phyloP scores from a whole-genome alignment of 1,284 basidiomycete species.

The Ceratorhiza oryzae-sativae region DNA sequence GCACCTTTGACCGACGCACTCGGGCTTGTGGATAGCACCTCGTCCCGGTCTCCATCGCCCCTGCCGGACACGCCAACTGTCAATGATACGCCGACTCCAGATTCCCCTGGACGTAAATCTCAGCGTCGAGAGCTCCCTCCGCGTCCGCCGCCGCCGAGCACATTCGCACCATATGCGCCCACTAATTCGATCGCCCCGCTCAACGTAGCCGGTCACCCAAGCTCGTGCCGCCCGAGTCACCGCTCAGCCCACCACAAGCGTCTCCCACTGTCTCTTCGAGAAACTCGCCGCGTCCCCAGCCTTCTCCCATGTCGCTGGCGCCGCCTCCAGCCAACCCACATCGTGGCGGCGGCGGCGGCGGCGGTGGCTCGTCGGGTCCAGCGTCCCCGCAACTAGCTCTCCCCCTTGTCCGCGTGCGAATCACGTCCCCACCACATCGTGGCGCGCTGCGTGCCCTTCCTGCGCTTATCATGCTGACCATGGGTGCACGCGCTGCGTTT shows the following conservation, averaged over 20 bases:
- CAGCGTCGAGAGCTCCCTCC: slow-evolving; percentile 21
- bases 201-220: neutral
- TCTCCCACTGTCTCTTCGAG: neutral
- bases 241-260: neutral
- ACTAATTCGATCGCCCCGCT: neutral
- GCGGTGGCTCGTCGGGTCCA: too few relatives aligned
- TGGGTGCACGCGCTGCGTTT: slow-evolving; percentile 21
- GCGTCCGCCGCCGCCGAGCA: slow-evolving; percentile 21
- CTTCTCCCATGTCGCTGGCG: slow-evolving; percentile 11
- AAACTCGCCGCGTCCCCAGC: slow-evolving; percentile 9
- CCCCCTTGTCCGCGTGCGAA: slow-evolving; percentile 27
- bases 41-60: neutral
- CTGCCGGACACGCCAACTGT: neutral
- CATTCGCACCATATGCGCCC: slow-evolving; percentile 21
- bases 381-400: slow-evolving; percentile 22
- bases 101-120: slow-evolving; percentile 7
- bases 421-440: slow-evolving; percentile 30
- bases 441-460: slow-evolving; percentile 12
- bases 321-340: neutral
- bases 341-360: too few relatives aligned
- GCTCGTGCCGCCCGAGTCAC: slow-evolving; percentile 2
- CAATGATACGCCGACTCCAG: neutral
- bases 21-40: neutral
- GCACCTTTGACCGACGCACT: slow-evolving; percentile 16
- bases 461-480: slow-evolving; percentile 19